Conservation (phyloP, 1,284 basidiomycete genomes). For the Pseudozyma flocculosa region DNA sequence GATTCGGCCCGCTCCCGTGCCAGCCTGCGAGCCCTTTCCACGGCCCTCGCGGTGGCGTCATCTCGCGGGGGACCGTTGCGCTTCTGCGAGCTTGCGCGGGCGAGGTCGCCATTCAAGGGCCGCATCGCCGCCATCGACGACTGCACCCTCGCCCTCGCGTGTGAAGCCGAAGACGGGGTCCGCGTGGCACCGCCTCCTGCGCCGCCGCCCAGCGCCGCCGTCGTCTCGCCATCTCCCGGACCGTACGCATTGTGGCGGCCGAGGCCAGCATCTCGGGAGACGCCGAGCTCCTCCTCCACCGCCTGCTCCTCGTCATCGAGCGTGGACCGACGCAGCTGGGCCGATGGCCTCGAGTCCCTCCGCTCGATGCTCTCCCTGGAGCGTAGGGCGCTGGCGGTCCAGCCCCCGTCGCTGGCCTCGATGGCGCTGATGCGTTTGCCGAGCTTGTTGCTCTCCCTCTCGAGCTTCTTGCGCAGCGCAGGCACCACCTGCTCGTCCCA, state of each 20-base stretch:
- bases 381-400: constrained; percentile 5
- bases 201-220: too few relatives aligned
- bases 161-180: neutral
- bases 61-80: neutral
- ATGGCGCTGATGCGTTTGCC: constrained; percentile 33
- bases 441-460: constrained; percentile 24
- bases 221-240: too few relatives aligned
- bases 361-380: constrained; percentile 8
- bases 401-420: constrained; percentile 24
- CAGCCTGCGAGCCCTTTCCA: constrained; percentile 20
- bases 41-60: constrained; percentile 21
- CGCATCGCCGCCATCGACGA: neutral
- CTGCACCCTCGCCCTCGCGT: neutral
- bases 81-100: neutral
- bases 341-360: neutral
- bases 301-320: too few relatives aligned
- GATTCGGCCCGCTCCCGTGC: constrained; percentile 4
- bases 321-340: too few relatives aligned
- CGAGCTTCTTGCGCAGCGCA: constrained; percentile 35
- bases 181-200: too few relatives aligned
- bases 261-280: too few relatives aligned
- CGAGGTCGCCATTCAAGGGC: neutral
- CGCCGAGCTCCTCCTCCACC: too few relatives aligned
- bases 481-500: constrained; percentile 46
- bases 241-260: too few relatives aligned